A percentile compares a stretch with the other conserved stretches of the same genome.
These are phyloP conservation scores for Russula olivacea DNA, from an alignment of 768 basidiomycete genomes.

Conservation along the genomic window DNA sequence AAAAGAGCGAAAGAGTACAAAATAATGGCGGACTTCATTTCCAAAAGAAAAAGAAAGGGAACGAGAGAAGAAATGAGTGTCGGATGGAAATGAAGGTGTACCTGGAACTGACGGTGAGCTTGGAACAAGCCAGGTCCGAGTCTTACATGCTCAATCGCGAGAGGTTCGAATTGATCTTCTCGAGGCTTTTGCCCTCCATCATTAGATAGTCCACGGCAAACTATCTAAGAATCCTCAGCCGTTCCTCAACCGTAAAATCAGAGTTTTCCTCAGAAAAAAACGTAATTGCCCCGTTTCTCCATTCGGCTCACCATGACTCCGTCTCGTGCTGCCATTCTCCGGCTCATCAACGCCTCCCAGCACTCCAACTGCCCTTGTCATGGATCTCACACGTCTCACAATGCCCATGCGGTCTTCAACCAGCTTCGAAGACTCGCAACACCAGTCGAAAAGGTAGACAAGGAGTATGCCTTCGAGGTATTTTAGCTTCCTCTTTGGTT, in stretches of 20 bases:
- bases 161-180: too few relatives aligned
- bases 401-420: slow-evolving; percentile 42
- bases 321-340: slow-evolving; percentile 58
- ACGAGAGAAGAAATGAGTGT: slow-evolving; percentile 25
- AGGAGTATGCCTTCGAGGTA: slow-evolving; percentile 91
- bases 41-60: slow-evolving; percentile 24
- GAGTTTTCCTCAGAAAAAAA: neutral
- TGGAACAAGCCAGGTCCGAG: too few relatives aligned
- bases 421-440: slow-evolving; percentile 73
- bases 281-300: neutral
- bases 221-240: neutral
- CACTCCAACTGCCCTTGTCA: slow-evolving; percentile 78
- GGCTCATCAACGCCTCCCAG: slow-evolving; percentile 71
- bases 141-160: too few relatives aligned
- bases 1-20: slow-evolving; percentile 37
- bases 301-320: slow-evolving; percentile 30
- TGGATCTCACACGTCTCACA: slow-evolving; percentile 46
- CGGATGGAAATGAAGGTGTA: slow-evolving; percentile 22
- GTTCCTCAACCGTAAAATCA: neutral
- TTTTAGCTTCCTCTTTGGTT: slow-evolving; percentile 13
- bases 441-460: slow-evolving; percentile 64
- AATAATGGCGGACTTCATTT: slow-evolving; percentile 40
- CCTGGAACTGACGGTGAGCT: too few relatives aligned
- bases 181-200: too few relatives aligned
- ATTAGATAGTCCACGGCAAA: neutral